Evolutionary conservation across 192 early-diverging fungal species (phyloP), one percentile per base, ranked within the genome.

Genomic region (Cetraspora pellucida): DNA sequence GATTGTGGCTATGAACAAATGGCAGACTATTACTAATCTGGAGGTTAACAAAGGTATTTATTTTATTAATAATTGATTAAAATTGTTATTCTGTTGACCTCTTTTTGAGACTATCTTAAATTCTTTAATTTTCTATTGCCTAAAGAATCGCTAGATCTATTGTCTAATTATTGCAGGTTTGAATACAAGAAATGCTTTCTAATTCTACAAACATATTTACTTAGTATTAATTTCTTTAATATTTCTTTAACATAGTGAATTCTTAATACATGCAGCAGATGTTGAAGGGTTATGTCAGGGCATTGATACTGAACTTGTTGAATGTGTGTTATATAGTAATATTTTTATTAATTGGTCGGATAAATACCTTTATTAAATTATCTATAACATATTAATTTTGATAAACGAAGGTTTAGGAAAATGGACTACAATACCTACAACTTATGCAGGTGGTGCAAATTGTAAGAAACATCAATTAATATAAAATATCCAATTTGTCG

Each of bases 1-100:
- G 97, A 81, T 95, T 3, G 95, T 99, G 16, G 96, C 97, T 4
- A 99, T 97, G 96, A 89, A 99, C 81, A 93, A 96, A 77, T 99
- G 97, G 97, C 96, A 98, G 82, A 96, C 93, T 1, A 85, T 93
- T 71, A 98, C 97, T 10, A 93, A 97, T 75, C 93, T 92, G 89
- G 83, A 82, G 44, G 90, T 99, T 47, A 90, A 87, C 69, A 77
- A 89, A 52, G 91, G 92, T 89, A 83, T 61, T 44, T 69, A 9
- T 59, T 78, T 57, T 69, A 82, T 28, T 80, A 75, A 25, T 79
- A 54, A 19, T 19, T n/a, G n/a, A n/a, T n/a, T n/a, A n/a, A 19
- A 63, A 63, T n/a, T 37, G 23, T 3, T 27, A 6, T 27, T 63
- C 30, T 61, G 11, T 28, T 31, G 3, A 10, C 16, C 30, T 30